A percentile compares a stretch with the other conserved stretches of the same genome.
Evolutionary conservation across 2,329 filamentous ascomycete species (phyloP).

Genomic region (Diatrype stigma): DNA sequence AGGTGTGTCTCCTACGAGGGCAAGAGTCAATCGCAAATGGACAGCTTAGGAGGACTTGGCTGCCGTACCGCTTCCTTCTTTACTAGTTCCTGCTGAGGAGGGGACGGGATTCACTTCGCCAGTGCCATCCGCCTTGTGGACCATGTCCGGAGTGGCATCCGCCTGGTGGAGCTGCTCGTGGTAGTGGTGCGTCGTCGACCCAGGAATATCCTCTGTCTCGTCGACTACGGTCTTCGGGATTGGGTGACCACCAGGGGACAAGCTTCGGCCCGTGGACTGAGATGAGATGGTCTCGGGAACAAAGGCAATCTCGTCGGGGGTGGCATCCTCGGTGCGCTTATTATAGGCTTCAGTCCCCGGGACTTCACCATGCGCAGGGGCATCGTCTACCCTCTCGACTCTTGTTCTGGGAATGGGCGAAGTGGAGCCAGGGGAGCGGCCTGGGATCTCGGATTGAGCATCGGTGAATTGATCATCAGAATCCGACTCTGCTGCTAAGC

Average conservation of each 20-base stretch:
- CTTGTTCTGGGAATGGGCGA: conserved; percentile 56
- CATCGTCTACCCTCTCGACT: conserved; percentile 55
- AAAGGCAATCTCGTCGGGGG: conserved; percentile 57
- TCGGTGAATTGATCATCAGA: conserved; percentile 69
- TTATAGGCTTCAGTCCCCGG: conserved; percentile 57
- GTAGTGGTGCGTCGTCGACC: conserved; percentile 40
- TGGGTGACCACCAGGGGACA: conserved; percentile 33
- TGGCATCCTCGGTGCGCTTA: conserved; percentile 52
- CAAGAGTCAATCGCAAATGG: conserved; percentile 31
- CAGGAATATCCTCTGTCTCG: conserved; percentile 42
- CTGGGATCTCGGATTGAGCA: conserved; percentile 49
- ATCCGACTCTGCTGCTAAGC: conserved; percentile 41
- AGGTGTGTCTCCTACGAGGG: conserved; percentile 29
- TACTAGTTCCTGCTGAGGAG: conserved; percentile 22
- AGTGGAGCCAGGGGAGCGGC: conserved; percentile 33
- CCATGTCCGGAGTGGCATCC: conserved; percentile 51
- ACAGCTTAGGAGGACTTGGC: conserved; percentile 31
- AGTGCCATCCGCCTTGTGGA: conserved; percentile 38
- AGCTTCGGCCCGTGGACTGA: conserved; percentile 19
- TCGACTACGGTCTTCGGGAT: conserved; percentile 52
- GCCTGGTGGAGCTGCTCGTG: conserved; percentile 42
- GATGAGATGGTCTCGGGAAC: conserved; percentile 26
- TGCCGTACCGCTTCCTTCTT: conserved; percentile 32
- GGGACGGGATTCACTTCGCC: conserved; percentile 24
- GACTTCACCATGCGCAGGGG: conserved; percentile 57